These are phyloP conservation scores for Umbelopsis ramanniana DNA, from an alignment of 192 early-diverging fungal genomes.

Conservation along the genomic window DNA sequence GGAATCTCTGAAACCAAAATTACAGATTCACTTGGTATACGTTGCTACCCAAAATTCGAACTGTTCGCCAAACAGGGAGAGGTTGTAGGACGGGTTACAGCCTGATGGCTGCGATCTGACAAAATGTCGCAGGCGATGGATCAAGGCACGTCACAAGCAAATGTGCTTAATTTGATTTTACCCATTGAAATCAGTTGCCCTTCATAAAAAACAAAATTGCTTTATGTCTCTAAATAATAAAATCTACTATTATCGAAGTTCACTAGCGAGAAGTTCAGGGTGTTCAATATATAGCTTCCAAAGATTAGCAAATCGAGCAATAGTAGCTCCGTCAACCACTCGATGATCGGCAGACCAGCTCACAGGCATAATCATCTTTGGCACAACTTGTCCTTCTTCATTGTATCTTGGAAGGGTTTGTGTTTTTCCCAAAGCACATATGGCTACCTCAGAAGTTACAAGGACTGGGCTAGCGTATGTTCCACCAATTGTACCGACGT, in stretches of 20 bases:
- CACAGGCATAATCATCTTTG: slow-evolving; percentile 73
- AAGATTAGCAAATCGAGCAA: slow-evolving; percentile 85
- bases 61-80: neutral
- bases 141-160: neutral
- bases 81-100: neutral
- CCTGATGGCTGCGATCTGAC: neutral
- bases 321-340: slow-evolving; percentile 93
- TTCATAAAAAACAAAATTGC: too few species aligned
- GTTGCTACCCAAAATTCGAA: slow-evolving; percentile 5
- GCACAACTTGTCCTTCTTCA: slow-evolving; percentile 63
- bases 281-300: slow-evolving; percentile 91
- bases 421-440: slow-evolving; percentile 87
- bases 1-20: slow-evolving; percentile 9
- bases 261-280: slow-evolving; percentile 74
- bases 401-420: slow-evolving; percentile 86
- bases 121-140: neutral
- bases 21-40: neutral
- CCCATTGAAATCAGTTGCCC: too few species aligned
- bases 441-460: slow-evolving; percentile 86
- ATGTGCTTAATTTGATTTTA: too few species aligned
- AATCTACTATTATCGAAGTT: slow-evolving; percentile 51
- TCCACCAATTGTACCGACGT: slow-evolving; percentile 95
- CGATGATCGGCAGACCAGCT: slow-evolving; percentile 97
- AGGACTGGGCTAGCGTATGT: slow-evolving; percentile 87
- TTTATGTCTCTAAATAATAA: neutral